Evolutionary conservation across 2,329 filamentous ascomycete genomes (phyloP).

Genomic region (Colletotrichum sp.): DNA sequence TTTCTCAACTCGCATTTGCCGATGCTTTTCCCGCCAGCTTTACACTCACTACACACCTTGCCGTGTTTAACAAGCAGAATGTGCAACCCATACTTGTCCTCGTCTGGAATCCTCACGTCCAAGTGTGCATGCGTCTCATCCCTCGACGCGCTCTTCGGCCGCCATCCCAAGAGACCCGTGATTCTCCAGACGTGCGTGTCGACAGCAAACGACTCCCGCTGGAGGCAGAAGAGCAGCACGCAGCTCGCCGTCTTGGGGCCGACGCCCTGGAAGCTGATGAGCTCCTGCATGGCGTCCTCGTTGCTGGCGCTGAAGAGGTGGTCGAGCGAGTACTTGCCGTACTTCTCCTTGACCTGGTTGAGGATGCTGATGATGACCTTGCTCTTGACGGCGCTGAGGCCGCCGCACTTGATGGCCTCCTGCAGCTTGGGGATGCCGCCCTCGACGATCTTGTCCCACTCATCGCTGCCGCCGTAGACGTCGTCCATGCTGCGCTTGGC

Average conservation of each 20-base stretch:
- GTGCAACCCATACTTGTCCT: slow-evolving; percentile 56
- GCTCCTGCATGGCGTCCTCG: slow-evolving; percentile 54
- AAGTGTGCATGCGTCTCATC: slow-evolving; percentile 56
- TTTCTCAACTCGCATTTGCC: slow-evolving; percentile 46
- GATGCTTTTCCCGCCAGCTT: slow-evolving; percentile 43
- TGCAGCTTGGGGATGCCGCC: slow-evolving; percentile 46
- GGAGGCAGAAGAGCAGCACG: slow-evolving; percentile 56
- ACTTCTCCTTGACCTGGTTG: slow-evolving; percentile 59
- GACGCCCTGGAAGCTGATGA: slow-evolving; percentile 55
- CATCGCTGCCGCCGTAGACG: slow-evolving; percentile 46
- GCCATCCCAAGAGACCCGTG: slow-evolving; percentile 53
- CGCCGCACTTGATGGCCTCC: slow-evolving; percentile 73
- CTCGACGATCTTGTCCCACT: slow-evolving; percentile 45
- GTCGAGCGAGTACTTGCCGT: slow-evolving; percentile 52
- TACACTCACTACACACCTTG: slow-evolving; percentile 48
- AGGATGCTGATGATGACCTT: slow-evolving; percentile 74
- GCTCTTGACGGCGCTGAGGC: slow-evolving; percentile 75
- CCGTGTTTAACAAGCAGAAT: slow-evolving; percentile 55
- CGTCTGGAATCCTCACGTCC: slow-evolving; percentile 50
- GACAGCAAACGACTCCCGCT: slow-evolving; percentile 53
- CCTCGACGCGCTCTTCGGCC: slow-evolving; percentile 42
- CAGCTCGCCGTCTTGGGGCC: slow-evolving; percentile 61
- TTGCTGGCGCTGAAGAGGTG: slow-evolving; percentile 48
- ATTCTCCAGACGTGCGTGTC: slow-evolving; percentile 59
- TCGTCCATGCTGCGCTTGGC: slow-evolving; percentile 58